Evolutionary conservation across 2,329 filamentous ascomycete genomes (phyloP).

Genomic region (Fusarium pilosicola): DNA sequence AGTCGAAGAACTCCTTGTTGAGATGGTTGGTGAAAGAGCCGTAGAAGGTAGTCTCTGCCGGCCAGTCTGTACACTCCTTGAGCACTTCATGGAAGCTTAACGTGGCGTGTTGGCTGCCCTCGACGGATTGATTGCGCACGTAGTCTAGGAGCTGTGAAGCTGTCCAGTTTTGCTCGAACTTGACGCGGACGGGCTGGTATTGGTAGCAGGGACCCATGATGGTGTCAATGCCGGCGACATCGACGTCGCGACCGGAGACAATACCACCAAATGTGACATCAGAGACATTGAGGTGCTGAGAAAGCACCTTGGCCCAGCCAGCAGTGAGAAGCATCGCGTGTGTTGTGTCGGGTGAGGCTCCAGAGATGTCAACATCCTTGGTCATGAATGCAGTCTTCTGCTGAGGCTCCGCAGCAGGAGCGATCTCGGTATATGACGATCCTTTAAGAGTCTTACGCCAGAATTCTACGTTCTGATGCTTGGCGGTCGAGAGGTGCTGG

Average conservation of each 20-base stretch:
- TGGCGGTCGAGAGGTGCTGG: conserved; percentile 7
- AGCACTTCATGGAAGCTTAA: conserved; percentile 37
- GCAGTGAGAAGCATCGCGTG: conserved; percentile 44
- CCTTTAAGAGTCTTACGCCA: conserved; percentile 35
- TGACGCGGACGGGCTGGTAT: conserved; percentile 45
- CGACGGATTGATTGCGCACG: conserved; percentile 37
- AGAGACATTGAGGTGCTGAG: conserved; percentile 26
- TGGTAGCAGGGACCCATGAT: conserved; percentile 46
- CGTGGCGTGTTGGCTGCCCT: conserved; percentile 39
- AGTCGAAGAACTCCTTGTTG: conserved; percentile 44
- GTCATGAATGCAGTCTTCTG: conserved; percentile 41
- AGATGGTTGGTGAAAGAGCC: conserved; percentile 45
- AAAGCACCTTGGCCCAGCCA: conserved; percentile 42
- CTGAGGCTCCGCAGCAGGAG: conserved; percentile 16
- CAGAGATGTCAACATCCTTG: conserved; percentile 40
- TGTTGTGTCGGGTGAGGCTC: conserved; percentile 39
- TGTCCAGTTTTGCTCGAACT: conserved; percentile 38
- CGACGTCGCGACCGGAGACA: conserved; percentile 41
- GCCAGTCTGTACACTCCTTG: conserved; percentile 39
- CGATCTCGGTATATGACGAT: conserved; percentile 37
- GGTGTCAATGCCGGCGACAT: conserved; percentile 34
- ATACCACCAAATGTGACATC: conserved; percentile 45
- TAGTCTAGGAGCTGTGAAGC: conserved; percentile 32
- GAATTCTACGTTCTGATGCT: conserved; percentile 22
- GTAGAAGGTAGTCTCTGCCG: conserved; percentile 29